Evolutionary conservation across 192 early-diverging fungal species (phyloP), one percentile per base, ranked within the genome.

Genomic region (Thamnidium elegans): DNA sequence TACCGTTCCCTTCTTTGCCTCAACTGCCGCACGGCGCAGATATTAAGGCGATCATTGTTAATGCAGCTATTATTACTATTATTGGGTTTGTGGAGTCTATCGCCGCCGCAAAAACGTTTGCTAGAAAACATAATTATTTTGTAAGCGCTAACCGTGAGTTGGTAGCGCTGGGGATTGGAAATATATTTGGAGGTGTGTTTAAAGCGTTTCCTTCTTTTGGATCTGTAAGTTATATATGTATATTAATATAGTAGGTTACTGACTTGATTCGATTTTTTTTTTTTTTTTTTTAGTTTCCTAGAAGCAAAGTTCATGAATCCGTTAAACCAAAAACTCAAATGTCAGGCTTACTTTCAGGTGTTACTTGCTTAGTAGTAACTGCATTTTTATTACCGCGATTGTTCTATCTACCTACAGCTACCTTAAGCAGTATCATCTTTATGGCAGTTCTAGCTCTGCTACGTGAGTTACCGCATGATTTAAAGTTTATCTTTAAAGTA

Each of bases 11-110:
- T 7, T 81, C 81, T 5, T 73, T 84, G 19, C 81, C 92, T 13
- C 76, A 82, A 17, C 58, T 75, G 3, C 82, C 90, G 6, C 76
- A 81, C 3, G 66, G 84, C 21, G 46, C 67, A 6, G 76, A 79
- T 56, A 62, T 92, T 26, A 86, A 84, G 50, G 79, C 79, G 62
- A 72, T 95, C 44, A 71, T 96, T 55, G 83, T 93, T 15, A 89
- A 91, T 9, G 86, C 92, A 3, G 89, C 94, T 53, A 79, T 96
- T 13, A 94, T 96, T 47, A 87, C 96, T 36, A 87, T 96, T 72
- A 92, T 98, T 65, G 96, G 96, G 3, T 95, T 98, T 72, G 94
- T 98, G n/a, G 96, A 98, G 76, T 90, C 91, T 32, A 89, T 98
- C 61, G 93, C 89, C 23, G 90, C 94, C 14, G 89, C 93, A 9